A percentile compares a stretch with the other conserved stretches of the same genome.
phyloP scores from a whole-genome alignment of 306 rosid species.

The Malus sylvestris region DNA sequence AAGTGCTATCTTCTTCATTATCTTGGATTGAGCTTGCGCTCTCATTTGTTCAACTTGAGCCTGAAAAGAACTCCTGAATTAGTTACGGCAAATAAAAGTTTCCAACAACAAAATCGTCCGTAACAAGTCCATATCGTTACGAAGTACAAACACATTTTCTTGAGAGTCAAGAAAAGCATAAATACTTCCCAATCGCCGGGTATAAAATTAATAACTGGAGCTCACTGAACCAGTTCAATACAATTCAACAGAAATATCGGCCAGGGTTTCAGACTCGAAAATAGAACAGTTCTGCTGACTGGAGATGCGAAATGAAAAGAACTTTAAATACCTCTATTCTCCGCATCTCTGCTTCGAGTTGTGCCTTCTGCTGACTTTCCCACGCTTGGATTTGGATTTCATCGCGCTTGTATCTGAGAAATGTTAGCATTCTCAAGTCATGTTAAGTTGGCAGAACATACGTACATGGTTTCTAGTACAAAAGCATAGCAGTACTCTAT shows the following conservation, averaged over 20 bases:
- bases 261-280: neutral
- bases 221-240: neutral
- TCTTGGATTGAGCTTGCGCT: conserved; percentile 76
- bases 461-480: neutral
- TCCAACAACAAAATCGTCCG: neutral
- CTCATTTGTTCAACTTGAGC: conserved; percentile 79
- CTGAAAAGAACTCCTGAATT: conserved; percentile 27
- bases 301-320: neutral
- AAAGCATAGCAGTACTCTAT: neutral
- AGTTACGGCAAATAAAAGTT: neutral
- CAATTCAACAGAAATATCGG: neutral
- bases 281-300: neutral
- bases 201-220: neutral
- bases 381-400: conserved; percentile 94
- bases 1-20: conserved; percentile 72
- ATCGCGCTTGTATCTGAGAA: conserved; percentile 70
- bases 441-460: conserved; percentile 1
- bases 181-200: neutral
- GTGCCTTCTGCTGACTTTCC: conserved; percentile 85
- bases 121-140: neutral
- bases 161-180: neutral
- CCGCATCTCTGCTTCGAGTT: conserved; percentile 80
- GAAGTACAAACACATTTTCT: neutral
- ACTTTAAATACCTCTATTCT: conserved; percentile 60
- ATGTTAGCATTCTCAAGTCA: conserved; percentile 3